Evolutionary conservation across 345 rosid genomes (phyloP), one percentile per base, ranked within the genome.

Genomic region (Corchorus capsularis): DNA sequence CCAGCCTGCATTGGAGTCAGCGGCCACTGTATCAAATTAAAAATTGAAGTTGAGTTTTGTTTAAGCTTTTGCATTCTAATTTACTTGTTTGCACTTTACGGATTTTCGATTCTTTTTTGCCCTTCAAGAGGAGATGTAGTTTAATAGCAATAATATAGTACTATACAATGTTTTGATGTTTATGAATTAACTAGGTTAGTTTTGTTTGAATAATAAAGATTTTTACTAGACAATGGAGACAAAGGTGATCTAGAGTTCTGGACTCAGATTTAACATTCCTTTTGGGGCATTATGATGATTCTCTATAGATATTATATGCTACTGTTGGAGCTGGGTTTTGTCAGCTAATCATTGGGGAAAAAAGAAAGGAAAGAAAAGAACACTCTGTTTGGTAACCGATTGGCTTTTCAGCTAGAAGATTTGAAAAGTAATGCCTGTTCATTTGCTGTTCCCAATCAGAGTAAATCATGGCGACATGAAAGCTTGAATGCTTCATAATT

Each of bases 1-100:
- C 75, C 80, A 80, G 72, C 82, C 82, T 13, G 74, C 81, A 27
- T 46, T 91, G 75, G 93, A 91, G 80, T 75, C 94, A 15, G 81
- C 89, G 2, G 82, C 91, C 5, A 63, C 88, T 16, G 14, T 52
- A 37, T 37, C 27, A 46, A 60, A 50, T 32, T 6, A 52, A 52
- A 34, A 50, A 9, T 69, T 1, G 19, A 14, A 32, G 15, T 27
- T 27, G 27, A 27, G 27, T 11, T 50, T 34, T 32, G 39, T 50
- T 69, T 10, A 0, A 66, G 39, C 19, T 12, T 67, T 67, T 14
- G 71, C 56, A 47, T 13, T 66, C 16, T 19, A 45, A 45, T 66
- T 66, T 7, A 15, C 6, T 14, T 35, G 67, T 10, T 63, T 16
- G 2, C 41, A 9, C 4, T 63, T 35, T 45, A 27, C 6, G 34